Evolutionary conservation across 768 basidiomycete genomes (phyloP).

Genomic region (Lactifluus echinatus): DNA sequence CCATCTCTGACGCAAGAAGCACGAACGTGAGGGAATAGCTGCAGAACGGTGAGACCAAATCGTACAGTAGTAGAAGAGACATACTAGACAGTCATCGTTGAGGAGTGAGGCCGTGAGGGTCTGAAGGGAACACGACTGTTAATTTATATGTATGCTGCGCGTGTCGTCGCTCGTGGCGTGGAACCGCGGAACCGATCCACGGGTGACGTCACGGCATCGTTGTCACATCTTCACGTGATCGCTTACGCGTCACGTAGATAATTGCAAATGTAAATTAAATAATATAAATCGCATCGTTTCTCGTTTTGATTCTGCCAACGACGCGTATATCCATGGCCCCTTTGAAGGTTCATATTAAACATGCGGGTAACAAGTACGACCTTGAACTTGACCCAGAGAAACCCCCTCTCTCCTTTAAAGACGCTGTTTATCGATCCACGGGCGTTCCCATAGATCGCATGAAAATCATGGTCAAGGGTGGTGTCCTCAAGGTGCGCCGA

Average conservation of each 20-base stretch:
- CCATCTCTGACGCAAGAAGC: constrained; percentile 79
- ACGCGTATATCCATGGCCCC: constrained; percentile 43
- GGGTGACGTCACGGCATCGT: constrained; percentile 3
- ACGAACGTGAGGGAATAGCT: constrained; percentile 77
- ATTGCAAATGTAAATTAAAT: no score
- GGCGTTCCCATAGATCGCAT: constrained; percentile 86
- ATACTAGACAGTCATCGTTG: constrained; percentile 43
- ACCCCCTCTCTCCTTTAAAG: constrained; percentile 70
- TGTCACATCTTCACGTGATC: constrained; percentile 11
- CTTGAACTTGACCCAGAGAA: constrained; percentile 65
- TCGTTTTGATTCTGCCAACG: not conserved
- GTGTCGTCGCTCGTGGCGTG: not conserved
- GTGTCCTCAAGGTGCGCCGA: constrained; percentile 68
- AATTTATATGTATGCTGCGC: not conserved
- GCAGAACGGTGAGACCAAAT: not conserved
- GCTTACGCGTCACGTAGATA: constrained; percentile 12
- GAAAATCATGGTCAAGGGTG: constrained; percentile 97
- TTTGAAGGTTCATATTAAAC: constrained; percentile 77
- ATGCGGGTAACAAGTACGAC: constrained; percentile 72
- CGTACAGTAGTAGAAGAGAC: not conserved
- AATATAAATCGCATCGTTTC: not conserved
- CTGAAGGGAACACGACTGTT: not conserved
- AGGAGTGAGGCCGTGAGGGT: not conserved
- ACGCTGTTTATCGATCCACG: constrained; percentile 68
- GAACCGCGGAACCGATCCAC: no score